phyloP scores from a whole-genome alignment of 768 basidiomycete species.

The Kwoniella mangroviensis region DNA sequence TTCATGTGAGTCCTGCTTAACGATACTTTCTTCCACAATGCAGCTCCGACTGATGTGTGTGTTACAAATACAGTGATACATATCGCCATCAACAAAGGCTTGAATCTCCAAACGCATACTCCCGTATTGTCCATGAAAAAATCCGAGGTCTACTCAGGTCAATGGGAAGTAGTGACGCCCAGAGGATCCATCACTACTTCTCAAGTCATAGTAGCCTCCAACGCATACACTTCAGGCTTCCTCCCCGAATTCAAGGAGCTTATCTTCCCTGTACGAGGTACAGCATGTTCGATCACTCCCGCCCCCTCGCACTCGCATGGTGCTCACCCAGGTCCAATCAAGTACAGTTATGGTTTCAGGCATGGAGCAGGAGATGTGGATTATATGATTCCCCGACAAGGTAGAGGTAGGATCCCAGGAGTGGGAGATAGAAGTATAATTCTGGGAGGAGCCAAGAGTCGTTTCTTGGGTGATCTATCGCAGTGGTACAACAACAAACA shows the following conservation, averaged over 20 bases:
- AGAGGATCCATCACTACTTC: slow-evolving; percentile 67
- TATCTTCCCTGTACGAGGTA: slow-evolving; percentile 44
- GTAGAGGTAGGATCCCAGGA: slow-evolving; percentile 37
- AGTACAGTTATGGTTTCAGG: slow-evolving; percentile 39
- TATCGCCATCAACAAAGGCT: slow-evolving; percentile 22
- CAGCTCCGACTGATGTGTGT: neutral
- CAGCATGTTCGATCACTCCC: slow-evolving; percentile 45
- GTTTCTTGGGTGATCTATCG: slow-evolving; percentile 24
- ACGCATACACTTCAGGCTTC: slow-evolving; percentile 78
- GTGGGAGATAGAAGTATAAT: slow-evolving; percentile 39
- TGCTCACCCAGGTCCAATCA: slow-evolving; percentile 28
- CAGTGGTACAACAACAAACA: slow-evolving; percentile 40
- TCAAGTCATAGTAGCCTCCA: slow-evolving; percentile 81
- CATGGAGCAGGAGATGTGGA: slow-evolving; percentile 38
- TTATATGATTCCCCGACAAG: slow-evolving; percentile 48
- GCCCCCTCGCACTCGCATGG: slow-evolving; percentile 26
- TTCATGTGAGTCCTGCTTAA: slow-evolving; percentile 26
- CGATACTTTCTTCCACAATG: neutral
- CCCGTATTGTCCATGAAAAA: slow-evolving; percentile 22
- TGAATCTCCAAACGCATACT: slow-evolving; percentile 41
- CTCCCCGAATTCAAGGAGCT: slow-evolving; percentile 65
- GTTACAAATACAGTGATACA: slow-evolving; percentile 20
- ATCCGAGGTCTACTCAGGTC: slow-evolving; percentile 18
- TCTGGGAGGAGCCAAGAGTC: slow-evolving; percentile 44
- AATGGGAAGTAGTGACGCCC: slow-evolving; percentile 68